Percentiles rank a stretch among this genome's conserved stretches.
These are phyloP conservation scores for Rhodomyrtus tomentosa DNA, from an alignment of 345 rosid species.

Conservation along the genomic window DNA sequence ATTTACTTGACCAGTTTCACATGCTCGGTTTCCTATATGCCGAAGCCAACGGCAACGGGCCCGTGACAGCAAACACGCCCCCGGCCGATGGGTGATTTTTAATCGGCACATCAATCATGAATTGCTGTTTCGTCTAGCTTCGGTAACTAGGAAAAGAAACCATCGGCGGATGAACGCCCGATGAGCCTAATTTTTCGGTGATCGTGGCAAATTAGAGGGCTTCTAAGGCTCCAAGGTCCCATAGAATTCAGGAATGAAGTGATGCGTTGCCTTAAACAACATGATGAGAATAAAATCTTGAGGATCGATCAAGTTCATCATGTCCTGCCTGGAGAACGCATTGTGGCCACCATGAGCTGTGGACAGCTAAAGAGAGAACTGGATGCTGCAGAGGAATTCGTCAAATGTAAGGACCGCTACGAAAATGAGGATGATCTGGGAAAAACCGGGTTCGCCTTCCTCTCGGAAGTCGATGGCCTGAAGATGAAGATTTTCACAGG, in stretches of 20 bases:
- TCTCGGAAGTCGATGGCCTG: neutral
- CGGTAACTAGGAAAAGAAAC: neutral
- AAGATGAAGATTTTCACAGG: neutral
- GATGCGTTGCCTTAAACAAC: neutral
- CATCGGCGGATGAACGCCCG: fast-evolving
- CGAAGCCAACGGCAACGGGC: slow-evolving; percentile 83
- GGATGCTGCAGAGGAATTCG: neutral
- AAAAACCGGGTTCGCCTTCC: neutral
- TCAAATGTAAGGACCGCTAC: neutral
- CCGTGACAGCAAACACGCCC: neutral
- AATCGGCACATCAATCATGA: neutral
- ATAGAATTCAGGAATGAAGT: neutral
- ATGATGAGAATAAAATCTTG: neutral
- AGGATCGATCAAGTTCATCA: neutral
- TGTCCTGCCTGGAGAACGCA: neutral
- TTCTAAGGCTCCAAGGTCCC: neutral
- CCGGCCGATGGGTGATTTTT: neutral
- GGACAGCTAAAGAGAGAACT: neutral
- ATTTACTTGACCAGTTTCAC: slow-evolving; percentile 43
- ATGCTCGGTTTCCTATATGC: slow-evolving; percentile 76
- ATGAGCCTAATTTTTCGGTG: neutral
- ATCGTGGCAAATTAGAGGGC: neutral
- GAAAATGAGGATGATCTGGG: neutral
- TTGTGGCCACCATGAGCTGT: neutral
- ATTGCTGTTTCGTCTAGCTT: neutral